phyloP scores from a whole-genome alignment of 305 asterid genomes.

The Fraxinus platypoda region DNA sequence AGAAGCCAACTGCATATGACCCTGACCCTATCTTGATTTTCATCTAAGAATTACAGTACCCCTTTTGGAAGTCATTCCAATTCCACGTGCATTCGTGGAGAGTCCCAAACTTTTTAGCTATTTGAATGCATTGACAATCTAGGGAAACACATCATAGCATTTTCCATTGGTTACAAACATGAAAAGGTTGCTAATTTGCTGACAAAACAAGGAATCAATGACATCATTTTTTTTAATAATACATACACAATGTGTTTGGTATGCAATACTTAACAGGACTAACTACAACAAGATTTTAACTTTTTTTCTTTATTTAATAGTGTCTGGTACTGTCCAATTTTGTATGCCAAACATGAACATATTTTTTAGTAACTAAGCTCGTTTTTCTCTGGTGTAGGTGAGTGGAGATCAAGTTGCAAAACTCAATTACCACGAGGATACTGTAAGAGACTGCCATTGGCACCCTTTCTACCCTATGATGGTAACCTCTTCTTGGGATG shows the following conservation, averaged over 20 bases:
- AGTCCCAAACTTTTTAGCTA: background rate
- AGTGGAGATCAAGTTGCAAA: slow-evolving; percentile 59
- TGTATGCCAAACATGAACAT: background rate
- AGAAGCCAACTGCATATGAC: background rate
- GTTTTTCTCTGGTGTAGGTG: slow-evolving; percentile 36
- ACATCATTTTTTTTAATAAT: background rate
- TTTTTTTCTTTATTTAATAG: background rate
- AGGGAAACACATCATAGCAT: background rate
- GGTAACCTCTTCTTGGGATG: slow-evolving; percentile 88
- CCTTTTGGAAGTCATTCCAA: background rate
- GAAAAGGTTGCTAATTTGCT: background rate
- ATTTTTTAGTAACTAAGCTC: background rate
- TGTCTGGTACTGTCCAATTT: background rate
- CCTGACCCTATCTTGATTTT: background rate
- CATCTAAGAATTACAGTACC: background rate
- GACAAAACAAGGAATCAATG: background rate
- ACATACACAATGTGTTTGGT: background rate
- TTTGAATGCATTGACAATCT: background rate
- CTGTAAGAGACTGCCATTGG: slow-evolving; percentile 90
- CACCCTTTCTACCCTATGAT: slow-evolving; percentile 79
- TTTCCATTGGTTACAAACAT: background rate
- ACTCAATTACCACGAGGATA: slow-evolving; percentile 69
- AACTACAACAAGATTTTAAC: background rate
- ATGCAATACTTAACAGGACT: background rate
- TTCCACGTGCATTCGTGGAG: background rate